Evolutionary conservation across 1,139 yeast genomes (phyloP).

Genomic region (Taphrina communis): DNA sequence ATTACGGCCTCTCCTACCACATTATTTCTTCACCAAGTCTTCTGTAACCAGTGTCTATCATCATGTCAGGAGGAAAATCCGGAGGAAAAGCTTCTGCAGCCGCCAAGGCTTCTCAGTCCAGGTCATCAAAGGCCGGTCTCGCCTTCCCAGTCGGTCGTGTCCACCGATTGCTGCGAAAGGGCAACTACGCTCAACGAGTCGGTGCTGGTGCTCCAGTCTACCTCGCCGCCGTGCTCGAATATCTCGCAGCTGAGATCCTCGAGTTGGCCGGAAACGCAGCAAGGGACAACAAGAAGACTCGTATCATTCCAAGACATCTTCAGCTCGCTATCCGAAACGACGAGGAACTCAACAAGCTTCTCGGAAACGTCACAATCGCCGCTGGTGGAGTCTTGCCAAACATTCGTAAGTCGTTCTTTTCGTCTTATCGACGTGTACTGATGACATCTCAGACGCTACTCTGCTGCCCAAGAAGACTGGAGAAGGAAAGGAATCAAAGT

Average conservation of each 20-base stretch:
- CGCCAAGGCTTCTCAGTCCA: constrained; percentile 93
- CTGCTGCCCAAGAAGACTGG: constrained; percentile 89
- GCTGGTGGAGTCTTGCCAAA: constrained; percentile 99
- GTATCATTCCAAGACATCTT: constrained; percentile 98
- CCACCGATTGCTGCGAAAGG: constrained; percentile 95
- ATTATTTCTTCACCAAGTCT: constrained; percentile 11
- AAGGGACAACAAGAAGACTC: constrained; percentile 96
- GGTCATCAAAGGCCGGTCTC: constrained; percentile 98
- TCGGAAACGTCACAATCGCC: constrained; percentile 93
- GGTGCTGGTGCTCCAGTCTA: constrained; percentile 90
- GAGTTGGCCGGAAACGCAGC: constrained; percentile 99
- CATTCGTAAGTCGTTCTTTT: constrained; percentile 50
- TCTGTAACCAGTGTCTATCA: constrained; percentile 12
- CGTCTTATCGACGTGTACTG: not conserved
- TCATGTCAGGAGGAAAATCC: constrained; percentile 80
- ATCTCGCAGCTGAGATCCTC: constrained; percentile 93
- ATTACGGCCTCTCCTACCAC: constrained; percentile 18
- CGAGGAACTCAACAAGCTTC: constrained; percentile 90
- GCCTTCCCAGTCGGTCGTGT: constrained; percentile 99
- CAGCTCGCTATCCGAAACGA: constrained; percentile 98
- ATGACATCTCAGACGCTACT: constrained; percentile 55
- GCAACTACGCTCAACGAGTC: constrained; percentile 98
- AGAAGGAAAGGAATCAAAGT: constrained; percentile 47
- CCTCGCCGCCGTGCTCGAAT: constrained; percentile 94
- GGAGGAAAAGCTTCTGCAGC: constrained; percentile 93